A percentile compares a stretch with the other conserved stretches of the same genome.
phyloP scores from a whole-genome alignment of 2,329 filamentous ascomycete genomes.

The Furcasterigmium sp. region DNA sequence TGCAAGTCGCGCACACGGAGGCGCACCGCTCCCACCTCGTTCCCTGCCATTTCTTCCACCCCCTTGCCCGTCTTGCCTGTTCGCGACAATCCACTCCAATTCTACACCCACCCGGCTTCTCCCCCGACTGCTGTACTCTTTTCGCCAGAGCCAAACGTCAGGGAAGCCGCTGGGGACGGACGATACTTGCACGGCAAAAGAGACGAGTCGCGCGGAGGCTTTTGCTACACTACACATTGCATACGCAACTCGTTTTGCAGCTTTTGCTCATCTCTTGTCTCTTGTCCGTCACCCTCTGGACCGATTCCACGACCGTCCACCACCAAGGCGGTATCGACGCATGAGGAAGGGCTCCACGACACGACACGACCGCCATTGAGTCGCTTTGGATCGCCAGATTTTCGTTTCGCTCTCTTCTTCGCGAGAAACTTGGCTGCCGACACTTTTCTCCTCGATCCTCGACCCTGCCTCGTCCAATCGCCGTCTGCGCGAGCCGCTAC shows the following conservation, averaged over 20 bases:
- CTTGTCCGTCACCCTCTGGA: too few relatives aligned
- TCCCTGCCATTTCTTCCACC: background rate
- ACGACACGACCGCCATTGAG: too few relatives aligned
- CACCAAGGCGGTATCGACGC: too few relatives aligned
- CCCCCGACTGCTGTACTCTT: background rate
- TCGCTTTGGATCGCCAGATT: background rate
- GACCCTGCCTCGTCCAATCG: background rate
- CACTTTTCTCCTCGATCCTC: background rate
- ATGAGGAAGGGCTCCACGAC: too few relatives aligned
- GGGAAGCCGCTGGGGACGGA: background rate
- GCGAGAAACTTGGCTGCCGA: too few relatives aligned
- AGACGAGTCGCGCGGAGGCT: background rate
- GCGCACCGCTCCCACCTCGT: background rate
- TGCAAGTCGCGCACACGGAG: background rate
- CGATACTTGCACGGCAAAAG: background rate
- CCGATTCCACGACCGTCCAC: too few relatives aligned
- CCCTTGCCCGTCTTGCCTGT: background rate
- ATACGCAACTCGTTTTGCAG: too few relatives aligned
- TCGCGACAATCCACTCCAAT: background rate
- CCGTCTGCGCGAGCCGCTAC: background rate
- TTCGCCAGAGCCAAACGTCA: background rate
- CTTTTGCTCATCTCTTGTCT: too few relatives aligned
- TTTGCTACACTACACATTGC: background rate
- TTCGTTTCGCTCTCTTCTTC: background rate
- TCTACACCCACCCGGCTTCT: background rate